Evolutionary conservation across 2,329 filamentous ascomycete genomes (phyloP).

Genomic region (Botryotinia narcissicola): DNA sequence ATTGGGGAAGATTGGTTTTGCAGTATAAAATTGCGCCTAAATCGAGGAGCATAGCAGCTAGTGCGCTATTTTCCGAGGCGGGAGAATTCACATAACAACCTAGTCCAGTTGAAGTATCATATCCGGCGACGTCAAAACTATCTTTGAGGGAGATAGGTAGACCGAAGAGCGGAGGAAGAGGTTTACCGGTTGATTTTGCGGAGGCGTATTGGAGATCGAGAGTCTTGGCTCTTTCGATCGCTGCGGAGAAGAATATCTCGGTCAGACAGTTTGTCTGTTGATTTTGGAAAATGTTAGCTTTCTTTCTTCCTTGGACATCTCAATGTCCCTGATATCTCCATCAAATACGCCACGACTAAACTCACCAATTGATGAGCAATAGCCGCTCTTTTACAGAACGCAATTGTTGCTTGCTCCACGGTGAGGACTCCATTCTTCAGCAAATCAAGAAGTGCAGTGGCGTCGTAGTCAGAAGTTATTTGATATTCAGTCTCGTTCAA

Average conservation of each 20-base stretch:
- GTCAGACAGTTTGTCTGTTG: conserved; percentile 35
- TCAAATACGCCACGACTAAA: neutral
- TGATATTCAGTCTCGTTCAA: neutral
- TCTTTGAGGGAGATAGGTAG: conserved; percentile 48
- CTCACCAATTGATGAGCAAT: conserved; percentile 44
- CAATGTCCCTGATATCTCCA: neutral
- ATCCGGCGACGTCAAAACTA: conserved; percentile 68
- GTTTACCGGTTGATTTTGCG: conserved; percentile 37
- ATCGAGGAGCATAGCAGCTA: conserved; percentile 58
- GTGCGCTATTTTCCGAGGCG: conserved; percentile 61
- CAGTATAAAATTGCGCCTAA: conserved; percentile 71
- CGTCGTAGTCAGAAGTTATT: conserved; percentile 35
- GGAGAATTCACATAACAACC: conserved; percentile 82
- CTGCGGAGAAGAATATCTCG: conserved; percentile 46
- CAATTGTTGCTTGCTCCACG: conserved; percentile 41
- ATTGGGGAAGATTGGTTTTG: conserved; percentile 5
- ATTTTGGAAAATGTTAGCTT: neutral
- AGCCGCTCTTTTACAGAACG: conserved; percentile 49
- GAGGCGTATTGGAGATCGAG: conserved; percentile 44
- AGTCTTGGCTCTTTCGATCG: conserved; percentile 37
- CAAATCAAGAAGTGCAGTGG: conserved; percentile 27
- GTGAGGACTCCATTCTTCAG: conserved; percentile 26
- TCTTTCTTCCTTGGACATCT: neutral
- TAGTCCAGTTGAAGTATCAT: conserved; percentile 44
- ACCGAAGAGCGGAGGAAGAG: conserved; percentile 36